These are phyloP conservation scores for Citrullus mucosospermus DNA, from an alignment of 306 rosid species.

Conservation along the genomic window DNA sequence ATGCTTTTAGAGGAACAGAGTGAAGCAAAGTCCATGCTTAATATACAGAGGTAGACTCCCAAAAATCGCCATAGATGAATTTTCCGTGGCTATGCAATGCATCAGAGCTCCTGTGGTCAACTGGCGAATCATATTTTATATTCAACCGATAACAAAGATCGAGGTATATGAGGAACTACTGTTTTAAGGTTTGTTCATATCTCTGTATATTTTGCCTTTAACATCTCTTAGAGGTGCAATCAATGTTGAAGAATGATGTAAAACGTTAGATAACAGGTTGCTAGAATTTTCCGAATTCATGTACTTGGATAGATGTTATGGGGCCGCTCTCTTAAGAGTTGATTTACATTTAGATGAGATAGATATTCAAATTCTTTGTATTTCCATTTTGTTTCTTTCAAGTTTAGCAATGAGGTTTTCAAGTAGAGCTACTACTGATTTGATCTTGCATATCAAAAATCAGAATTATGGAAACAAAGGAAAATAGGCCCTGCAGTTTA, in stretches of 20 bases:
- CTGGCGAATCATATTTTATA: background rate
- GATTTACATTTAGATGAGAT: background rate
- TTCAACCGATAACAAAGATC: background rate
- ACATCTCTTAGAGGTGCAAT: background rate
- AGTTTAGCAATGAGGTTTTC: background rate
- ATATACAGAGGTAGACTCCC: constrained; percentile 12
- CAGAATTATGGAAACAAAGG: too few species aligned
- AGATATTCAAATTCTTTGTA: background rate
- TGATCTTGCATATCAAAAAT: too few species aligned
- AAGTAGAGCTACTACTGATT: too few species aligned
- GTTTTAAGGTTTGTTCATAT: background rate
- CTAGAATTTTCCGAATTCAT: background rate
- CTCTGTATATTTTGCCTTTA: background rate
- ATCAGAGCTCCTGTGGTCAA: background rate
- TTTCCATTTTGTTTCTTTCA: background rate
- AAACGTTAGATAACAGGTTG: background rate
- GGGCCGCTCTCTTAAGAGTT: background rate
- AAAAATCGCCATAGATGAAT: background rate
- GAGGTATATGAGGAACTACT: background rate
- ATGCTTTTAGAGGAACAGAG: constrained; percentile 66
- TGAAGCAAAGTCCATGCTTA: constrained; percentile 69
- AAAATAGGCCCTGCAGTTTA: too few species aligned
- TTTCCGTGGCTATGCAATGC: background rate
- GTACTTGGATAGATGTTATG: background rate
- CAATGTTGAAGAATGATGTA: background rate